phyloP scores from a whole-genome alignment of 768 basidiomycete species.

The Cystobasidium tubakii region DNA sequence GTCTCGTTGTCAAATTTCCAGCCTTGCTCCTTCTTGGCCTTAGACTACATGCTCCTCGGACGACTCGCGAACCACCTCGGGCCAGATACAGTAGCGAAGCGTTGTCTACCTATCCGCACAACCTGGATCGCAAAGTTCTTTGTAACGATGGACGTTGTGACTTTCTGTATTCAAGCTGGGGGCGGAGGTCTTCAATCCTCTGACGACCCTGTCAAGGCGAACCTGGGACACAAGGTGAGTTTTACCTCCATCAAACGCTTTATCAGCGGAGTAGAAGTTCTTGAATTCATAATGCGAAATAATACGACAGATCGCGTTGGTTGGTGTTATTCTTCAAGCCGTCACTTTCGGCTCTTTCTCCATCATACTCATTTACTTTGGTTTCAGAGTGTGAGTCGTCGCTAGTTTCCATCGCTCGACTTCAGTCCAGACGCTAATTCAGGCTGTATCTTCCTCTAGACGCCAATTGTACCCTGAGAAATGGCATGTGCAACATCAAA shows the following conservation, averaged over 20 bases:
- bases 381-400: constrained; percentile 30
- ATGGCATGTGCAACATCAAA: neutral
- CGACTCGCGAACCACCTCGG: constrained; percentile 33
- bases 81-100: constrained; percentile 15
- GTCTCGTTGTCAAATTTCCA: neutral
- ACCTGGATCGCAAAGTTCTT: constrained; percentile 28
- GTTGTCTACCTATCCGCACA: constrained; percentile 31
- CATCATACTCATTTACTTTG: constrained; percentile 35
- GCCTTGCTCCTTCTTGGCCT: constrained; percentile 41
- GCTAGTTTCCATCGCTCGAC: too few relatives aligned
- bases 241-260: neutral
- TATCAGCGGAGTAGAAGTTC: too few relatives aligned
- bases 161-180: constrained; percentile 37
- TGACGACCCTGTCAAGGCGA: neutral
- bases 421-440: neutral
- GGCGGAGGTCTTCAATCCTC: neutral
- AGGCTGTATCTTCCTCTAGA: neutral
- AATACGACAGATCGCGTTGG: constrained; percentile 36
- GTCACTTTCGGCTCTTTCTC: constrained; percentile 39
- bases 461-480: neutral
- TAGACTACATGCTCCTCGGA: constrained; percentile 39
- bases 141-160: constrained; percentile 38
- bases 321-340: constrained; percentile 40
- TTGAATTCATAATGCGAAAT: too few relatives aligned
- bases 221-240: constrained; percentile 15